Evolutionary conservation across 495 filamentous ascomycete genomes (phyloP), one percentile per base, ranked within the genome.

Genomic region (Xylaria scruposa): DNA sequence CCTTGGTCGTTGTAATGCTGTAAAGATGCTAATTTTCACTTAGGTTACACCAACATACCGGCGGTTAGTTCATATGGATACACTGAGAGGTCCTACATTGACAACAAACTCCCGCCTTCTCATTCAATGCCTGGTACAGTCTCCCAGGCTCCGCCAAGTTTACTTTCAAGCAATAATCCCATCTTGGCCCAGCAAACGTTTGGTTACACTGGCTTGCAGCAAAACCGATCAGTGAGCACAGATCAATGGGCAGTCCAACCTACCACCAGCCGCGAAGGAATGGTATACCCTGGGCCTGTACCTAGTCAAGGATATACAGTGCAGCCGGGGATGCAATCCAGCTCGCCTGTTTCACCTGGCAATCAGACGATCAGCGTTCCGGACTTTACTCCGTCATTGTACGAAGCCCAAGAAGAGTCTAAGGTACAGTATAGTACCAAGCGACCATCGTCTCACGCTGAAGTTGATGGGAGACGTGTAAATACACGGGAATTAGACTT

Each of bases 271-370:
- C 74, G 78, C 61, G 83, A 86, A 71, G 81, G 78, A 40, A 85
- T 86, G 84, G 73, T 84, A 33, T 86, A 86, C 68, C 82, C 84
- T n/a, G 68, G 40, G 58, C 61, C 72, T 21, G 66, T 81, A n/a
- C 13, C 78, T 31, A 61, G 63, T 10, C 71, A 74, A 56, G 79
- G 75, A 46, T 83, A 77, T 69, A 74, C 75, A 61, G 70, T 53
- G 66, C 74, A 73, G 31, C 67, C 71, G 38, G 72, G 68, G 36
- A 71, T 73, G 31, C 78, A 71, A 7, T 62, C 72, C 44, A 73
- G 69, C 33, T 69, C 77, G 12, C 72, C 77, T 60, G 67, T 66
- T 31, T 72, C 75, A 24, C 64, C 76, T 42, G 19, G 67, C 38
- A 78, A 73, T 62, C 72, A 70, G 40, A 65, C 66, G 31, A 77